These are phyloP conservation scores for Leccinum subgranulosum DNA, from an alignment of 768 basidiomycete genomes.

Conservation along the genomic window DNA sequence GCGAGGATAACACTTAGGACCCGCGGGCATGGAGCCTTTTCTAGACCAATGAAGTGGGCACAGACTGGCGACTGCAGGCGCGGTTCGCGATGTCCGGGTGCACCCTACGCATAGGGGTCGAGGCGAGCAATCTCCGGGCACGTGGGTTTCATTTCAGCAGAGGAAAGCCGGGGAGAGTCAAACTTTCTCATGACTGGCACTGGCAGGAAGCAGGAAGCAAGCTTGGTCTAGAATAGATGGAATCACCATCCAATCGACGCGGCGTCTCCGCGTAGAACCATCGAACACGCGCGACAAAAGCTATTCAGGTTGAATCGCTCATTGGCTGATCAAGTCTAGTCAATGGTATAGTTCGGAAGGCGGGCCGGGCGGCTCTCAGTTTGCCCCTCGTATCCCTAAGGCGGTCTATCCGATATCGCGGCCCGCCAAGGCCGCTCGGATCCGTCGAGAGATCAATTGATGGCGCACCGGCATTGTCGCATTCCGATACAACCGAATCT, in stretches of 20 bases:
- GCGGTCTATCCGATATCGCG: not conserved
- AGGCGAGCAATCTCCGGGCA: slow-evolving; percentile 13
- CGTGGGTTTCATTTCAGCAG: not conserved
- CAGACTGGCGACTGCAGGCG: too few relatives aligned
- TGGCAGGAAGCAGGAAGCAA: not conserved
- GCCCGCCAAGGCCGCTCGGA: not conserved
- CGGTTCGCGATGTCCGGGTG: slow-evolving; percentile 21
- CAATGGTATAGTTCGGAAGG: not conserved
- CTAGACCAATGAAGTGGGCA: too few relatives aligned
- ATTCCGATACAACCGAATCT: not conserved
- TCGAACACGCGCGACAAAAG: not conserved
- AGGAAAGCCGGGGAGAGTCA: slow-evolving; percentile 9
- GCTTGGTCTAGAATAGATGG: not conserved
- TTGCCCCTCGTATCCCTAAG: not conserved
- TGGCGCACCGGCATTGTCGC: not conserved
- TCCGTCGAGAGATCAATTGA: not conserved
- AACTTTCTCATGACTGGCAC: slow-evolving; percentile 7
- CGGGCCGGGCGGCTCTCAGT: not conserved
- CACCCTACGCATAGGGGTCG: slow-evolving; percentile 23
- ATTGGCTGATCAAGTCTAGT: not conserved
- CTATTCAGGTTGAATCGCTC: not conserved
- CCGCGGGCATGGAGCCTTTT: not conserved
- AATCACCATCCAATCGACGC: not conserved
- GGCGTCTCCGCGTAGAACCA: not conserved
- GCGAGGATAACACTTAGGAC: slow-evolving; percentile 7